phyloP scores from a whole-genome alignment of 2,329 filamentous ascomycete genomes.

The Fusarium brachygibbosum region DNA sequence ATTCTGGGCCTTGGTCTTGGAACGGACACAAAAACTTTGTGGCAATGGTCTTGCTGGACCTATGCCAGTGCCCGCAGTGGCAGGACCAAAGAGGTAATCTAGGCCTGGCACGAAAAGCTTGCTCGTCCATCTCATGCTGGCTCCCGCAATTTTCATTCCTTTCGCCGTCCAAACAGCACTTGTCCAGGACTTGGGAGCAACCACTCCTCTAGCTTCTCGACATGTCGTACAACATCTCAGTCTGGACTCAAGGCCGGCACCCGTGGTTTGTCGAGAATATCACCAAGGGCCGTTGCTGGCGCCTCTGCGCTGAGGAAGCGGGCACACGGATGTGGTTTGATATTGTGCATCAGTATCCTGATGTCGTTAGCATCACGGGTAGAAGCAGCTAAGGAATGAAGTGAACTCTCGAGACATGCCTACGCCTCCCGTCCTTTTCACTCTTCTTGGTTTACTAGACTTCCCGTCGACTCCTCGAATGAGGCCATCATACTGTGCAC shows the following conservation, averaged over 20 bases:
- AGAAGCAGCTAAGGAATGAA: constrained; percentile 28
- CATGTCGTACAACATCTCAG: constrained; percentile 27
- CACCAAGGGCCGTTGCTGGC: background rate
- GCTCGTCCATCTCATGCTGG: constrained; percentile 19
- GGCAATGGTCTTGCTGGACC: background rate
- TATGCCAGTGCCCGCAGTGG: constrained; percentile 33
- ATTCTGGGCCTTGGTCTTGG: background rate
- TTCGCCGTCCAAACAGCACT: constrained; percentile 5
- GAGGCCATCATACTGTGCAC: background rate
- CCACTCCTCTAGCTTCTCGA: constrained; percentile 1
- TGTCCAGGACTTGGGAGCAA: background rate
- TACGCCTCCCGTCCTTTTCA: constrained; percentile 3
- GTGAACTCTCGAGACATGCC: background rate
- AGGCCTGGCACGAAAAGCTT: constrained; percentile 15
- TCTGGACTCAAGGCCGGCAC: constrained; percentile 19
- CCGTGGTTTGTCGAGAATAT: constrained; percentile 9
- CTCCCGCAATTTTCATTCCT: constrained; percentile 25
- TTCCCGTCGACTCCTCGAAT: background rate
- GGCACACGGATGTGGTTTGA: background rate
- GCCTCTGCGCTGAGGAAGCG: constrained; percentile 4
- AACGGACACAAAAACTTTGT: constrained; percentile 6
- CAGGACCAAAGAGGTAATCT: constrained; percentile 9
- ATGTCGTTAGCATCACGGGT: constrained; percentile 22
- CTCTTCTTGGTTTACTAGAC: constrained; percentile 1
- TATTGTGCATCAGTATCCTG: constrained; percentile 7